Conservation (phyloP, 805 yeast species). For the Cyberlindnera maritima region DNA sequence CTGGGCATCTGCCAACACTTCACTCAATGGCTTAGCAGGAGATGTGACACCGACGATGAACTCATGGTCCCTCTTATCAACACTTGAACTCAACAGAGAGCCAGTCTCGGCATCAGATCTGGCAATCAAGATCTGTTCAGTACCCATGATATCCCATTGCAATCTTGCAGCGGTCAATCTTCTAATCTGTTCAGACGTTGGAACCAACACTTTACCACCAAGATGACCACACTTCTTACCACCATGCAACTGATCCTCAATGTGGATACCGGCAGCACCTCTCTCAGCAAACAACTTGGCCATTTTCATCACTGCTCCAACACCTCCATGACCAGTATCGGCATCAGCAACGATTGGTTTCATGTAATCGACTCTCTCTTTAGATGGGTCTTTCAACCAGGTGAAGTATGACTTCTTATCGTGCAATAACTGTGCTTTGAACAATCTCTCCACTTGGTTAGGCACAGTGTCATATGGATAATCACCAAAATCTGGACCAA, state of each 20-base stretch:
- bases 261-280: slow-evolving; percentile 66
- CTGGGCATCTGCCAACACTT: slow-evolving; percentile 43
- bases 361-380: slow-evolving; percentile 43
- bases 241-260: slow-evolving; percentile 64
- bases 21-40: slow-evolving; percentile 41
- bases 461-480: slow-evolving; percentile 70
- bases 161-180: slow-evolving; percentile 55
- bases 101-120: slow-evolving; percentile 60
- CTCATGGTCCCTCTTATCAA: slow-evolving; percentile 58
- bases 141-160: slow-evolving; percentile 65
- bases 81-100: slow-evolving; percentile 45
- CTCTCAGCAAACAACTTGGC: slow-evolving; percentile 65
- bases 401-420: slow-evolving; percentile 48
- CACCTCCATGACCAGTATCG: slow-evolving; percentile 66
- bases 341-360: slow-evolving; percentile 66
- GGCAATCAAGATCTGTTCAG: slow-evolving; percentile 56
- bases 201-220: slow-evolving; percentile 60
- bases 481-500: slow-evolving; percentile 65
- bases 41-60: slow-evolving; percentile 47
- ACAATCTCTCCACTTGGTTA: slow-evolving; percentile 58
- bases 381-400: slow-evolving; percentile 30
- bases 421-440: slow-evolving; percentile 56
- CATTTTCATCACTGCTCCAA: slow-evolving; percentile 59
- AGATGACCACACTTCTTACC: slow-evolving; percentile 66
- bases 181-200: slow-evolving; percentile 53